Evolutionary conservation across 2,329 filamentous ascomycete genomes (phyloP).

Genomic region (Aspergillus udagawae): DNA sequence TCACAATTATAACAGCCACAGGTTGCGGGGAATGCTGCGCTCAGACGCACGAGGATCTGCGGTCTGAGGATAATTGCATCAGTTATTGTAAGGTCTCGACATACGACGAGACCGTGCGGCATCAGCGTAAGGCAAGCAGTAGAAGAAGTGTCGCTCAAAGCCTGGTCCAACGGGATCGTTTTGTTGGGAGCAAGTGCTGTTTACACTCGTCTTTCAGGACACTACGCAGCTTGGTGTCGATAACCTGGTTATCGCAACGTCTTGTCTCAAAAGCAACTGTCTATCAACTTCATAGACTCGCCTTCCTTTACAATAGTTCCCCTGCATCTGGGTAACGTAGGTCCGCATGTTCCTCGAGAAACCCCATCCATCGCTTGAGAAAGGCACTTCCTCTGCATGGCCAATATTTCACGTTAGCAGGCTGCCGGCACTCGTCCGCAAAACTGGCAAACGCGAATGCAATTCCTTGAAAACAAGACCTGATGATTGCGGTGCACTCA

Average conservation of each 20-base stretch:
- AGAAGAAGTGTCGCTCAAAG: neutral
- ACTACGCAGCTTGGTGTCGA: neutral
- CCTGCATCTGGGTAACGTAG: conserved; percentile 73
- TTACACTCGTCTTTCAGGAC: neutral
- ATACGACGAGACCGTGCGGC: neutral
- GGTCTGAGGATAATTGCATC: neutral
- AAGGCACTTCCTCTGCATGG: conserved; percentile 71
- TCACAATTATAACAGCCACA: neutral
- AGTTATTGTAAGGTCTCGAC: neutral
- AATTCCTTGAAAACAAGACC: neutral
- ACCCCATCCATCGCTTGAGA: conserved; percentile 85
- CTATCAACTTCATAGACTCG: neutral
- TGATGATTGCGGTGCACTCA: conserved; percentile 49
- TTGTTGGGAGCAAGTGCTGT: neutral
- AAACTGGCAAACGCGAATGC: neutral
- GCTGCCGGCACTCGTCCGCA: neutral
- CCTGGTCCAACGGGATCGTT: neutral
- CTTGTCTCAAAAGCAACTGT: neutral
- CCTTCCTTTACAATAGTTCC: conserved; percentile 27
- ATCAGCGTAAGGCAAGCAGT: neutral
- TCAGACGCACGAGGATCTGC: neutral
- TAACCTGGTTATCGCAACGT: neutral
- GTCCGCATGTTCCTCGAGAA: conserved; percentile 84
- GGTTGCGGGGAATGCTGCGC: neutral
- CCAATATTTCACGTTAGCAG: conserved; percentile 1